A percentile compares a stretch with the other conserved stretches of the same genome.
phyloP scores from a whole-genome alignment of 192 early-diverging fungal genomes.

The Coemansia sp. region DNA sequence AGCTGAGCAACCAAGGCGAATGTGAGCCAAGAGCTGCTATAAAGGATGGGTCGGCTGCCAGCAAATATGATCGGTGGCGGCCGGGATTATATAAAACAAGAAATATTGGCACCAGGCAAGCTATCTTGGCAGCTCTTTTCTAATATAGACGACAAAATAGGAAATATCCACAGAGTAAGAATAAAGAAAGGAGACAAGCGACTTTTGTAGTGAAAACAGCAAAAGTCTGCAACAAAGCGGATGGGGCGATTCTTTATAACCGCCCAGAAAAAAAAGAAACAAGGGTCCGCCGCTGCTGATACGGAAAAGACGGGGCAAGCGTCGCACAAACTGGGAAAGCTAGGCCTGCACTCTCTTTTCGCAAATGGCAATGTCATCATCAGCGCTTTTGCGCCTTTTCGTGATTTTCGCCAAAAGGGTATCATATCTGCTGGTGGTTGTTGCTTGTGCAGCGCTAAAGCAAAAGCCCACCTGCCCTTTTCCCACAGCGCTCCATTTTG shows the following conservation, averaged over 20 bases:
- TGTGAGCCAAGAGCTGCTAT: background rate
- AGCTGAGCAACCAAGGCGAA: background rate
- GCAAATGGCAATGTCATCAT: slow-evolving; percentile 2
- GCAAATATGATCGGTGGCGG: background rate
- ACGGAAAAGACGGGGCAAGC: background rate
- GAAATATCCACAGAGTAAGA: background rate
- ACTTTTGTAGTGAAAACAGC: background rate
- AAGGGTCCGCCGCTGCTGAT: background rate
- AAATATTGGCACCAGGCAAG: background rate
- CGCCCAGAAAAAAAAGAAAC: background rate
- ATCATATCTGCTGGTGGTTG: background rate
- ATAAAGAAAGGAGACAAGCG: background rate
- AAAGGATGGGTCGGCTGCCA: background rate
- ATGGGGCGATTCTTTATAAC: background rate
- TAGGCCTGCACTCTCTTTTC: background rate
- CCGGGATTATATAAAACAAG: background rate
- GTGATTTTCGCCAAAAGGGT: slow-evolving; percentile 10
- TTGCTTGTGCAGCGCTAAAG: slow-evolving; percentile 2
- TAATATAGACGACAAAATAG: background rate
- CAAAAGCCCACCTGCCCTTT: background rate
- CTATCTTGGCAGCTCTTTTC: background rate
- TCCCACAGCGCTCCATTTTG: slow-evolving; percentile 1
- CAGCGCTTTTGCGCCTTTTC: slow-evolving; percentile 1
- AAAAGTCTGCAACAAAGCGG: background rate
- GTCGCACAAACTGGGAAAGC: background rate